Conservation (phyloP, 176 grass and related monocot species). For the Thinopyrum elongatum region DNA sequence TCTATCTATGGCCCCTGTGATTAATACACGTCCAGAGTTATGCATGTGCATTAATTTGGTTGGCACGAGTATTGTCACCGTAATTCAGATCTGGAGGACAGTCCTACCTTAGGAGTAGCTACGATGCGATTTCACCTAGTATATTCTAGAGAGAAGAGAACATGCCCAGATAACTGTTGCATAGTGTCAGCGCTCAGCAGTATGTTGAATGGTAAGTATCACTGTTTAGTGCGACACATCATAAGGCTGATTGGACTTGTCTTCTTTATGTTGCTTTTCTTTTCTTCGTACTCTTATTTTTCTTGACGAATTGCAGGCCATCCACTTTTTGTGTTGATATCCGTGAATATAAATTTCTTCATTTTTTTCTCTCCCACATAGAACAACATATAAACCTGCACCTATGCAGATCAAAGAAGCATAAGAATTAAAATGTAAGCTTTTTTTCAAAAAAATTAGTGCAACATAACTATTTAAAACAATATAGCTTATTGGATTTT, state of each 20-base stretch:
- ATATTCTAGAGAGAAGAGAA: slow-evolving; percentile 15
- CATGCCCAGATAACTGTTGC: background rate
- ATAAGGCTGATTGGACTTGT: background rate
- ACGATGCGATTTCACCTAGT: background rate
- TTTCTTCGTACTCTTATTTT: background rate
- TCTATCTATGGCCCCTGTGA: background rate
- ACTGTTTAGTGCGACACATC: background rate
- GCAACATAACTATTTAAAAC: no score
- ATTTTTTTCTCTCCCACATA: no score
- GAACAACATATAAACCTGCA: no score
- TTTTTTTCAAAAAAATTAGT: no score
- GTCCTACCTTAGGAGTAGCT: background rate
- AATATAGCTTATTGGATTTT: no score
- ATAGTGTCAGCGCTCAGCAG: no score
- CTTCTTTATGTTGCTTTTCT: background rate
- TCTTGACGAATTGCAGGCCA: no score
- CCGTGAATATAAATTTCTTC: no score
- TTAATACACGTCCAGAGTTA: background rate
- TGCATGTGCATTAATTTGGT: background rate
- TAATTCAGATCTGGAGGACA: background rate
- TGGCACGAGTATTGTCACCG: background rate
- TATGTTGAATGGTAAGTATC: background rate
- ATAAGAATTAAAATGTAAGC: no score
- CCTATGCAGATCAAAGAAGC: no score
- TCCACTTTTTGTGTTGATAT: no score